These are phyloP conservation scores for Cokeromyces recurvatus DNA, from an alignment of 371 early-diverging fungal species.

Conservation along the genomic window DNA sequence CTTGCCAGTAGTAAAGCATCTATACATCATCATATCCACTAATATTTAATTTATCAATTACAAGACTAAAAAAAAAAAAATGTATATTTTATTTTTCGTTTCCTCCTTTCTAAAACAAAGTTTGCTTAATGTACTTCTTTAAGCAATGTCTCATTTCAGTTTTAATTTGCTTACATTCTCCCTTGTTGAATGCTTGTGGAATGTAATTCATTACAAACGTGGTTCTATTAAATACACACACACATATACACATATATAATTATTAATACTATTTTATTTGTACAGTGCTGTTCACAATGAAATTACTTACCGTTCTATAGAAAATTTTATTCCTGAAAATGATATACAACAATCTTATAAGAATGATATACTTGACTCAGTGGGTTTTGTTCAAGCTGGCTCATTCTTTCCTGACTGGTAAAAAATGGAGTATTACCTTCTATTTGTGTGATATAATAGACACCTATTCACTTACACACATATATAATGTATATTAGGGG, in stretches of 20 bases:
- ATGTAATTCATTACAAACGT: not conserved
- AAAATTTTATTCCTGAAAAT: slow-evolving; percentile 21
- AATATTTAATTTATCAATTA: no score
- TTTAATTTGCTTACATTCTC: not conserved
- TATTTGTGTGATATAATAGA: no score
- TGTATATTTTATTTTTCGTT: no score
- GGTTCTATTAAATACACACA: not conserved
- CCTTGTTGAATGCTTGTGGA: not conserved
- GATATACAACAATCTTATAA: slow-evolving; percentile 20
- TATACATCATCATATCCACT: no score
- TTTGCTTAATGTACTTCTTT: no score
- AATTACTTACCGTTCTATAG: slow-evolving; percentile 33
- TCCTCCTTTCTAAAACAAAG: not conserved
- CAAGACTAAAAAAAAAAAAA: no score
- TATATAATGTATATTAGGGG: slow-evolving; percentile 35
- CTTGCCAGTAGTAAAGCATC: no score
- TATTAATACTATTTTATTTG: no score
- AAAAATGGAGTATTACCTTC: not conserved
- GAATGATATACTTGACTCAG: slow-evolving; percentile 38
- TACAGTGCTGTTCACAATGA: slow-evolving; percentile 38
- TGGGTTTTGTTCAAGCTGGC: slow-evolving; percentile 67
- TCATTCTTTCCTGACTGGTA: slow-evolving; percentile 89
- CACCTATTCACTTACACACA: no score
- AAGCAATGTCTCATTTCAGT: no score
- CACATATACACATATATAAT: not conserved